Base-by-base conservation (phyloP, 164 flowering plant species). In the Vitis riparia region DNA sequence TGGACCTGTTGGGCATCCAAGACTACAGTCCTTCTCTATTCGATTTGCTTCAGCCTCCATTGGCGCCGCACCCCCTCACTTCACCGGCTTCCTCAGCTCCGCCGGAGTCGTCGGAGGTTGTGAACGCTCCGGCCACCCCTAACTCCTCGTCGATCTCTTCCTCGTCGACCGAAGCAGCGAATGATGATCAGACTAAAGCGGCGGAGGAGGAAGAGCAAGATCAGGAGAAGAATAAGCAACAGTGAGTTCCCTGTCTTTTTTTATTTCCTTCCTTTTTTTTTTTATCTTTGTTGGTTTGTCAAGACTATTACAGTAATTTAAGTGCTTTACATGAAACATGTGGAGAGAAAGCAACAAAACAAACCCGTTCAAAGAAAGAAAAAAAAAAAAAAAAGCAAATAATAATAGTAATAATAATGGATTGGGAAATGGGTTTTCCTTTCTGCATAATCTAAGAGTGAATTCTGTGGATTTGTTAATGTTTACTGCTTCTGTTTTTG, bases 81-180 rank as follows among this genome's bases (percentile, higher is more conserved):
- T 63, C 78, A 2, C 63, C 82, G 47, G 66, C 66, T 1, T 67
- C 82, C 13, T 44, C 76, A 2, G 66, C 66, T 10, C 11, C 63
- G 0, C 79, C 77, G 44, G 85, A 82, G 51, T 62, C 86, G 0
- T 86, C 93, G 0, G 98, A 92, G 77, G 85, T 83, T n/a, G 64
- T 81, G 73, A 89, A 86, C 73, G 73, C 84, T 19, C 91, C 95
- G 9, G 77, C 87, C 0, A 87, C 94, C 0, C 96, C 97, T 1
- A 88, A 89, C 73, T 81, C 96, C 0, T 79, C 87, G 1, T 89
- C 96, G 49, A 83, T 90, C 59, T 90, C 98, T 51, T 86, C 90
- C 0, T 86, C 93, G 1, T 89, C 95, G 7, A 83, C 79, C 9
- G 97, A 90, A 71, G 89, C 85, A 0, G 77, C 74, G 14, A 71